Conservation (phyloP, 306 rosid species). For the Clitoria ternatea region DNA sequence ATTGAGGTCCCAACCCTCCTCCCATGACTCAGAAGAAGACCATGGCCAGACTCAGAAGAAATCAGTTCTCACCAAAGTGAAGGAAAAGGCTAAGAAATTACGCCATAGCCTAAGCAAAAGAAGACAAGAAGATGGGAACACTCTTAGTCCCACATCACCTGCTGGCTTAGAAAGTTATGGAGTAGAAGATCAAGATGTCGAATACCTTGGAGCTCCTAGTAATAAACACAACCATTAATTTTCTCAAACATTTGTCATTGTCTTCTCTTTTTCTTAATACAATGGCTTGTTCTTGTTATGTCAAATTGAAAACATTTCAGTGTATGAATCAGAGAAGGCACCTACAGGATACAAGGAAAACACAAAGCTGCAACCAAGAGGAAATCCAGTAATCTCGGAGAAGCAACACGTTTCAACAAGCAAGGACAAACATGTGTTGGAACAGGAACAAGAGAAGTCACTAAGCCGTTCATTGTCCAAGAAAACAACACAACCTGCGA, state of each 20-base stretch:
- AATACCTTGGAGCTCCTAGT: constrained; percentile 79
- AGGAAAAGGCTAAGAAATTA: constrained; percentile 83
- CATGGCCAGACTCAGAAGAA: constrained; percentile 67
- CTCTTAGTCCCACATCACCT: constrained; percentile 36
- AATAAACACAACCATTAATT: constrained; percentile 12
- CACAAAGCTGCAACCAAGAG: constrained; percentile 47
- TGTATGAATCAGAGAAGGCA: constrained; percentile 70
- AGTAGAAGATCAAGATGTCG: constrained; percentile 48
- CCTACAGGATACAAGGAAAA: constrained; percentile 41
- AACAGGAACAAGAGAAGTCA: constrained; percentile 25
- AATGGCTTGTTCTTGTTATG: too few relatives aligned
- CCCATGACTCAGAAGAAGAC: constrained; percentile 56
- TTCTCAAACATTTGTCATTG: background rate
- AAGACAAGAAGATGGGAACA: constrained; percentile 47
- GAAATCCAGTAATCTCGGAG: constrained; percentile 40
- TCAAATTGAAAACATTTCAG: constrained; percentile 33
- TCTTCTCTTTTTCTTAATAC: background rate
- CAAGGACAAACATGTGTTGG: constrained; percentile 27
- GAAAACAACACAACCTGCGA: constrained; percentile 22
- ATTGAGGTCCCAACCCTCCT: constrained; percentile 40
- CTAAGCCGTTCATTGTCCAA: constrained; percentile 28
- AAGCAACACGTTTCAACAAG: constrained; percentile 42
- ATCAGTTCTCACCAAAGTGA: constrained; percentile 82
- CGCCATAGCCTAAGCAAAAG: constrained; percentile 76
- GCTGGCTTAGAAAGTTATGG: constrained; percentile 34